A percentile compares a stretch with the other conserved stretches of the same genome.
Evolutionary conservation across 2,329 filamentous ascomycete genomes (phyloP).

Genomic region (Tolypocladium guangdongense): DNA sequence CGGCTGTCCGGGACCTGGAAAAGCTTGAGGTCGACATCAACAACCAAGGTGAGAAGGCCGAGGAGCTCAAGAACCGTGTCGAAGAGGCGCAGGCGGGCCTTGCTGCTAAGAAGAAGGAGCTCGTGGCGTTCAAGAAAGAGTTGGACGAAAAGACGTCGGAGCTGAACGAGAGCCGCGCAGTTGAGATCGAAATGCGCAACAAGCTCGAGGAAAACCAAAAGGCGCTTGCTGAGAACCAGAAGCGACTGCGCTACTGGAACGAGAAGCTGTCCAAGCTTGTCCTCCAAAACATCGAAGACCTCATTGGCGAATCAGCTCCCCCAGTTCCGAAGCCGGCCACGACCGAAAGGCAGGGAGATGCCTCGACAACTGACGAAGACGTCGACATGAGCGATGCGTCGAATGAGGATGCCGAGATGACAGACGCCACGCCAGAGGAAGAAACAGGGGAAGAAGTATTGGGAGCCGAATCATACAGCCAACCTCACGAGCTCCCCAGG

Average conservation of each 20-base stretch:
- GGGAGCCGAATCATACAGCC: constrained; percentile 18
- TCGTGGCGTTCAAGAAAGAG: constrained; percentile 69
- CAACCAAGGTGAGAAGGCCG: constrained; percentile 64
- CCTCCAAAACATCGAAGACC: constrained; percentile 69
- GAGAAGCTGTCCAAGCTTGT: constrained; percentile 79
- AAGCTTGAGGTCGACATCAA: constrained; percentile 68
- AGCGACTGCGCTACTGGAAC: constrained; percentile 73
- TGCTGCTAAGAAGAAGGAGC: constrained; percentile 66
- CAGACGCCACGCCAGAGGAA: constrained; percentile 12
- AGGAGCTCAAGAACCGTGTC: constrained; percentile 59
- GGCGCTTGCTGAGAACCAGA: constrained; percentile 73
- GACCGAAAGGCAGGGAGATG: constrained; percentile 12
- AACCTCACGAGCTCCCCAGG: constrained; percentile 54
- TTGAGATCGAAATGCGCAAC: constrained; percentile 97
- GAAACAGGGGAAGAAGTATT: constrained; percentile 2
- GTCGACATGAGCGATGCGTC: constrained; percentile 21
- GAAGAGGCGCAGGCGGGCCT: constrained; percentile 76
- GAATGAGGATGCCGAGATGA: constrained; percentile 12
- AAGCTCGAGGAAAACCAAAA: constrained; percentile 97
- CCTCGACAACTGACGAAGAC: constrained; percentile 17
- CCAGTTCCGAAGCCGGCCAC: constrained; percentile 15
- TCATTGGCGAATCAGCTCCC: constrained; percentile 31
- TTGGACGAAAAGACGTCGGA: constrained; percentile 78
- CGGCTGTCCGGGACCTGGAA: constrained; percentile 61
- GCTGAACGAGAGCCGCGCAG: constrained; percentile 76